Evolutionary conservation across 2,329 filamentous ascomycete species (phyloP).

Genomic region (Aureobasidium zeae): DNA sequence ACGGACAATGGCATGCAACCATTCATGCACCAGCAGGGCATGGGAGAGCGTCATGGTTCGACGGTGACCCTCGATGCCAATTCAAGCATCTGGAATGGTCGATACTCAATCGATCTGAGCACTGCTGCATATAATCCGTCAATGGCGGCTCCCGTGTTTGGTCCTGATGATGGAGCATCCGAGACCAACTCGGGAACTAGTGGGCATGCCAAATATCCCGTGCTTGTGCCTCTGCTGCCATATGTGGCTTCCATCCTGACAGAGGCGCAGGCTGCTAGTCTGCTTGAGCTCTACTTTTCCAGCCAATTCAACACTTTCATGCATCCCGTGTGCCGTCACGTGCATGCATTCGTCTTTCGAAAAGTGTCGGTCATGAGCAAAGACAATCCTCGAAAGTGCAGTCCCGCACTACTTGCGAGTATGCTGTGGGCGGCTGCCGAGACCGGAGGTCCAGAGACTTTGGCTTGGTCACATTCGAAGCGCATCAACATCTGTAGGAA

Average conservation of each 20-base stretch:
- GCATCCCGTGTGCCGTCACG: slow-evolving; percentile 14
- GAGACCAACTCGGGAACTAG: slow-evolving; percentile 10
- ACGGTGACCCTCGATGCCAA: slow-evolving; percentile 12
- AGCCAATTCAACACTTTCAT: slow-evolving; percentile 16
- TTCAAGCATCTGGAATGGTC: slow-evolving; percentile 12
- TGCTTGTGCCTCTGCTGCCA: slow-evolving; percentile 11
- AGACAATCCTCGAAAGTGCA: slow-evolving; percentile 13
- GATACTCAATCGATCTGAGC: slow-evolving; percentile 11
- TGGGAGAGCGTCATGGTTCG: slow-evolving; percentile 12
- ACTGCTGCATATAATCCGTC: slow-evolving; percentile 7
- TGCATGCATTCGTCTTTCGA: slow-evolving; percentile 14
- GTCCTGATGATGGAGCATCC: slow-evolving; percentile 1
- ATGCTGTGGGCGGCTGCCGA: slow-evolving; percentile 15
- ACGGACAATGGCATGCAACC: slow-evolving; percentile 6
- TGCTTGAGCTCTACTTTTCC: slow-evolving; percentile 14
- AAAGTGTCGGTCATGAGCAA: slow-evolving; percentile 15
- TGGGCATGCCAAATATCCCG: slow-evolving; percentile 11
- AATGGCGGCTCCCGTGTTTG: slow-evolving; percentile 6
- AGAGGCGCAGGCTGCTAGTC: slow-evolving; percentile 8
- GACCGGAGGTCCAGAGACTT: slow-evolving; percentile 13
- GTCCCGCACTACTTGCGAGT: slow-evolving; percentile 11
- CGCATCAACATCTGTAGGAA: slow-evolving; percentile 10
- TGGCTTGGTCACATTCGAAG: slow-evolving; percentile 14
- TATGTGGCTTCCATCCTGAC: slow-evolving; percentile 13
- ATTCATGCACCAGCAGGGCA: slow-evolving; percentile 9